Percentiles rank a stretch among this genome's conserved stretches.
Conservation (phyloP, 2,329 filamentous ascomycete genomes). For the Aquanectria penicillioides region DNA sequence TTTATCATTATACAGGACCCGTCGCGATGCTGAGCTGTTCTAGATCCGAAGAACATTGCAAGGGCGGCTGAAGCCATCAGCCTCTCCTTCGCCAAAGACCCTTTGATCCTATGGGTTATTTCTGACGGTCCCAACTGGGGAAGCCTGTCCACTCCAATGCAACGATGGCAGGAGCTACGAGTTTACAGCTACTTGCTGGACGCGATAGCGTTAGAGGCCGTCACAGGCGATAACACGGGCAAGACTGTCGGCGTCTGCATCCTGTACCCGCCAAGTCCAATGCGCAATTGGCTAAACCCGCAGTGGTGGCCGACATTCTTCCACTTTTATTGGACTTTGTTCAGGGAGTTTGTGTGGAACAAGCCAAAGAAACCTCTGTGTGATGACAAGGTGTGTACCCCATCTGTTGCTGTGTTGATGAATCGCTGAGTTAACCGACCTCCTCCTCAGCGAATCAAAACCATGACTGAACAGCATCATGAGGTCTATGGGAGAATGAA, state of each 20-base stretch:
- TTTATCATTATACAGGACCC: no score
- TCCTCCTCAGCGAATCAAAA: not conserved
- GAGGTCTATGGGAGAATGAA: not conserved
- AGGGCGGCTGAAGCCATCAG: slow-evolving; percentile 13
- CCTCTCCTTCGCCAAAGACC: slow-evolving; percentile 21
- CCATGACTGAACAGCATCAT: not conserved
- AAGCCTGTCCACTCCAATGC: slow-evolving; percentile 4
- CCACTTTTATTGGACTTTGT: not conserved
- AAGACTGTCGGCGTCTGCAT: slow-evolving; percentile 3
- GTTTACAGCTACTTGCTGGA: slow-evolving; percentile 9
- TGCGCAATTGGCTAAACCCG: slow-evolving; percentile 15
- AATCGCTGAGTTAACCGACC: not conserved
- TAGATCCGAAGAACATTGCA: slow-evolving; percentile 5
- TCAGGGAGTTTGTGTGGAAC: slow-evolving; percentile 9
- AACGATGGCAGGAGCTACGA: slow-evolving; percentile 20
- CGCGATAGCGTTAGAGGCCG: slow-evolving; percentile 16
- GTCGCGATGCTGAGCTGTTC: not conserved
- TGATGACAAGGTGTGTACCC: not conserved
- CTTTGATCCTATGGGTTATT: slow-evolving; percentile 18
- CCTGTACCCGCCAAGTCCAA: slow-evolving; percentile 2
- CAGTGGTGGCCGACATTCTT: slow-evolving; percentile 19
- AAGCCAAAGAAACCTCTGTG: slow-evolving; percentile 8
- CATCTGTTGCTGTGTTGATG: accelerated
- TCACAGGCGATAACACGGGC: not conserved
- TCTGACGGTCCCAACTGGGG: slow-evolving; percentile 19